Percentiles rank a stretch among this genome's conserved stretches.
Conservation (phyloP, 2,329 filamentous ascomycete genomes). For the Ophiocordyceps camponoti-leonardi region DNA sequence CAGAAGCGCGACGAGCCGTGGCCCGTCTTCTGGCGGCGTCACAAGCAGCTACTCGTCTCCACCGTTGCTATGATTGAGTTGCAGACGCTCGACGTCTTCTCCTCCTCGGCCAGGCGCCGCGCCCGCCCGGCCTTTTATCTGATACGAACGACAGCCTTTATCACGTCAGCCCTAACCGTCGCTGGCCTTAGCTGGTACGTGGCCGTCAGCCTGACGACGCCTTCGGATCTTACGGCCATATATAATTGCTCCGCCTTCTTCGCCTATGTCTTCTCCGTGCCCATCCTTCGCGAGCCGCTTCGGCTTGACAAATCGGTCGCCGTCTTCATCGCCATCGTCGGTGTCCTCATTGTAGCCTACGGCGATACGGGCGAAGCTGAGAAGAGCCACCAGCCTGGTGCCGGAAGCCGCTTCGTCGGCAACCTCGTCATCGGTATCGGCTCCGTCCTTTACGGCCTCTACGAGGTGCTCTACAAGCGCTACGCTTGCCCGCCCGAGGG, state of each 20-base stretch:
- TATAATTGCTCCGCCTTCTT: conserved; percentile 99
- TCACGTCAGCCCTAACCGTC: conserved; percentile 75
- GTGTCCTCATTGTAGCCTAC: conserved; percentile 90
- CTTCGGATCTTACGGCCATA: conserved; percentile 88
- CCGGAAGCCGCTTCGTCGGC: conserved; percentile 55
- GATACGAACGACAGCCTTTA: conserved; percentile 57
- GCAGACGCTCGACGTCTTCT: conserved; percentile 51
- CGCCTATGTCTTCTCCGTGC: conserved; percentile 91
- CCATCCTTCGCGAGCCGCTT: conserved; percentile 69
- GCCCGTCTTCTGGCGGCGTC: conserved; percentile 65
- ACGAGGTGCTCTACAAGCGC: conserved; percentile 93
- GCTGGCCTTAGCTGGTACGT: conserved; percentile 93
- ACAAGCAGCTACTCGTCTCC: conserved; percentile 30
- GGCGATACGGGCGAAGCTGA: conserved; percentile 42
- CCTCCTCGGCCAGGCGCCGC: conserved; percentile 16
- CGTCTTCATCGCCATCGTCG: conserved; percentile 71
- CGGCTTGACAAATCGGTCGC: conserved; percentile 73
- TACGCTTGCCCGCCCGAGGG: conserved; percentile 87
- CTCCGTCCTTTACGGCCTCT: conserved; percentile 85
- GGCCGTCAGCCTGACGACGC: conserved; percentile 81
- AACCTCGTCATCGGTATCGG: conserved; percentile 87
- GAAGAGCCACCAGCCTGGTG: conserved; percentile 9
- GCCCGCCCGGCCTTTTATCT: conserved; percentile 48
- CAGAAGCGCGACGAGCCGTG: conserved; percentile 68
- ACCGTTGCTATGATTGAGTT: conserved; percentile 71